phyloP scores from a whole-genome alignment of 306 rosid genomes.

The Astragalus membranaceus region DNA sequence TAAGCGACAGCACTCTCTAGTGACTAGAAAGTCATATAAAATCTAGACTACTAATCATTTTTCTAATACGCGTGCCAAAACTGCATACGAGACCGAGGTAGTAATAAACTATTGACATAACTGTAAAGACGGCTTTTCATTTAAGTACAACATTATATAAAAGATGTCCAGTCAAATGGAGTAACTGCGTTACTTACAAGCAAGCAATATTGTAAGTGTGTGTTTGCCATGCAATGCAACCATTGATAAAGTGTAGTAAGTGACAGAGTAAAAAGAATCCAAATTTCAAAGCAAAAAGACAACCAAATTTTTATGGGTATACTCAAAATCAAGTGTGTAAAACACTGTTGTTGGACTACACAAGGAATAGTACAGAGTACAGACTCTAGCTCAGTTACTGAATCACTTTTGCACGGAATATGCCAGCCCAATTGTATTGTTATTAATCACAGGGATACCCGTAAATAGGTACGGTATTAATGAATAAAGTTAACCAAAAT shows the following conservation, averaged over 20 bases:
- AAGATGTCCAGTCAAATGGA: constrained; percentile 12
- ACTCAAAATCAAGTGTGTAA: constrained; percentile 8
- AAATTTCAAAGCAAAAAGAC: constrained; percentile 21
- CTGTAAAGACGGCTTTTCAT: constrained; percentile 8
- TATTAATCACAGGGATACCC: too few species aligned
- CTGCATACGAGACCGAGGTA: too few species aligned
- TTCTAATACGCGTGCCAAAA: too few species aligned
- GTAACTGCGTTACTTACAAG: not conserved
- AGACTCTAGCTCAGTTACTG: constrained; percentile 16
- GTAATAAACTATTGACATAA: not conserved
- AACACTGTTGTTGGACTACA: constrained; percentile 27
- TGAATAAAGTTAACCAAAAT: too few species aligned
- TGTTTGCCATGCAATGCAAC: constrained; percentile 33
- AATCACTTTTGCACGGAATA: constrained; percentile 23
- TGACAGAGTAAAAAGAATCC: constrained; percentile 17
- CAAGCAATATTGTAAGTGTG: not conserved
- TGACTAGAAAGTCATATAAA: too few species aligned
- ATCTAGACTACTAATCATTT: too few species aligned
- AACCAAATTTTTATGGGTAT: not conserved
- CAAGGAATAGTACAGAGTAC: constrained; percentile 7
- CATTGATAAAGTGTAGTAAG: not conserved
- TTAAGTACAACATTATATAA: not conserved
- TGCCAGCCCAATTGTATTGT: constrained; percentile 18
- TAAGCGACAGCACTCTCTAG: too few species aligned
- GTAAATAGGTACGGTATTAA: too few species aligned